Base-by-base conservation (phyloP, 306 rosid genomes). In the Biancaea sappan region DNA sequence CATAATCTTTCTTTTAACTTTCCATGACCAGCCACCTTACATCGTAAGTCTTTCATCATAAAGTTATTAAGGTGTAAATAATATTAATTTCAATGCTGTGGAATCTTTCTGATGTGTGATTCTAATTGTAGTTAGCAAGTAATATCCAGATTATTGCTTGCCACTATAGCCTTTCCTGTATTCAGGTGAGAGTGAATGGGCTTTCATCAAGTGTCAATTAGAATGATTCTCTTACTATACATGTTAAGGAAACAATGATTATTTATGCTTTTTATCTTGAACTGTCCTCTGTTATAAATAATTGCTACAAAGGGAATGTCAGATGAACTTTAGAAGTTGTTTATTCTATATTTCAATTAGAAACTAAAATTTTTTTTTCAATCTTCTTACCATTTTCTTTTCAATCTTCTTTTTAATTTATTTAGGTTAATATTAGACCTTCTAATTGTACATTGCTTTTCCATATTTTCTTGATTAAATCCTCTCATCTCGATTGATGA, bases 311-410 rank as follows among this genome's bases (percentile, higher is more conserved):
- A 77, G 48, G 26, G 53, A 66, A 67, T 34, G 44, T 66, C 14
- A 24, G 47, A 48, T 71, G 32, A 57, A 57, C 40, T 13, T 48
- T 29, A 73, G 62, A 51, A 66, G 63, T 62, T 65, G 53, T 75
- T 44, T 7, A 8, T 31, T 56, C 51, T 74, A 47, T 59, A 50
- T 26, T 57, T 72, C 53, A 69, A 31, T 8, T 50, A 47, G 25
- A 43, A 46, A 19, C 19, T 21, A 25, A 53, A 47, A 32, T 47
- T 1, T 37, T 16, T 25, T 31, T 71, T 59, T 38, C n/a, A n/a
- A 21, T 69, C 74, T 34, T 59, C 59, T 70, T 25, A 34, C 32
- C 37, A 40, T 76, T 58, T 58, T 67, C 56, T 68, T 74, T 76
- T 58, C 31, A 76, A 34, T 5, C 37, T 52, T 3, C 59, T 8